Conservation (phyloP, 2,329 filamentous ascomycete genomes). For the Xylariaceae sp. region DNA sequence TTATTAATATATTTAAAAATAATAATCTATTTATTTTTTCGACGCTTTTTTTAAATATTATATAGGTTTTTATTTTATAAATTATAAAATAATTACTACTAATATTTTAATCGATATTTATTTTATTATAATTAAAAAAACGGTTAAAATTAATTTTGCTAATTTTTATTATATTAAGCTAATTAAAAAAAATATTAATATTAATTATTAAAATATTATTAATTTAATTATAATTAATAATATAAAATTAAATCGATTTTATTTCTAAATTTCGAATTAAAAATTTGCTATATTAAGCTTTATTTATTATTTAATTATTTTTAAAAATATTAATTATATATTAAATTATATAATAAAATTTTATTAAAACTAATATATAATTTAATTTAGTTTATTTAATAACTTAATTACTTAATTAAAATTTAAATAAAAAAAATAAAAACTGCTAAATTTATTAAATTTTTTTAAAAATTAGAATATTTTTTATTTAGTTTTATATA, state of each 20-base stretch:
- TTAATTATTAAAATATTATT: background rate
- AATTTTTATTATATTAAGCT: background rate
- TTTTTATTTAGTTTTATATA: background rate
- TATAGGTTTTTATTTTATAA: too few relatives aligned
- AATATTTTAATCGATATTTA: too few relatives aligned
- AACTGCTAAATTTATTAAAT: background rate
- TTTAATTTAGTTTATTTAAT: background rate
- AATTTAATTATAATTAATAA: background rate
- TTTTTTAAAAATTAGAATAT: background rate
- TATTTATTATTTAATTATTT: background rate
- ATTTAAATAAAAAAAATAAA: background rate
- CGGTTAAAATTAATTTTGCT: background rate
- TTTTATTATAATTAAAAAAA: too few relatives aligned
- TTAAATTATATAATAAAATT: background rate
- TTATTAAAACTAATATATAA: background rate
- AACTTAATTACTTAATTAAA: background rate
- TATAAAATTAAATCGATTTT: background rate
- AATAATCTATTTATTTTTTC: too few relatives aligned
- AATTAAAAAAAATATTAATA: background rate
- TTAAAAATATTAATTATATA: background rate
- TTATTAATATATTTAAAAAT: too few relatives aligned
- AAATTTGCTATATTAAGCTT: background rate
- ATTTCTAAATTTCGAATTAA: background rate
- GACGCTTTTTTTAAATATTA: too few relatives aligned
- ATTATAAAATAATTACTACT: too few relatives aligned